phyloP scores from a whole-genome alignment of 495 filamentous ascomycete species.

The Aspergillus sclerotioniger region DNA sequence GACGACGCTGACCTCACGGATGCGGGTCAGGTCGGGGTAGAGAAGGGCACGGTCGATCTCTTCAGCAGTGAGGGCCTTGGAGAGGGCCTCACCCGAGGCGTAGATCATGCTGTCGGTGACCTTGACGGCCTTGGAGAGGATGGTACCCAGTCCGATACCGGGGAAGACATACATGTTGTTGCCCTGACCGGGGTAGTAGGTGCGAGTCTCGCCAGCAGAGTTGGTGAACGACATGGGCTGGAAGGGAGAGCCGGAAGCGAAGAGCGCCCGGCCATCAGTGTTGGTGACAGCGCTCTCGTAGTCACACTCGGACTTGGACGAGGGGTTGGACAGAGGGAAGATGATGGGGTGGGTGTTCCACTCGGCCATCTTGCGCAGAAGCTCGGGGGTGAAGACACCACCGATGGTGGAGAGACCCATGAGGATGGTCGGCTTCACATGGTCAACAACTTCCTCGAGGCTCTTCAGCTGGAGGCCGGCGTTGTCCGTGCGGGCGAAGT shows the following conservation, averaged over 20 bases:
- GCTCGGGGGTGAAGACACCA: conserved; percentile 87
- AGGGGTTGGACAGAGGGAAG: conserved; percentile 93
- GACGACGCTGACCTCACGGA: conserved; percentile 82
- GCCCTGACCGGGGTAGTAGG: conserved; percentile 85
- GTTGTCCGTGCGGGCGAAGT: conserved; percentile 93
- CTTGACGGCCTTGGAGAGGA: conserved; percentile 82
- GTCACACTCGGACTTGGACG: conserved; percentile 94
- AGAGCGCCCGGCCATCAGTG: conserved; percentile 87
- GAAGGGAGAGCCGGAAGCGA: conserved; percentile 95
- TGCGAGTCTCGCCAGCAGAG: conserved; percentile 59
- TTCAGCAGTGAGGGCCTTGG: conserved; percentile 70
- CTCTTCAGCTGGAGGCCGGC: conserved; percentile 83
- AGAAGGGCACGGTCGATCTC: conserved; percentile 81
- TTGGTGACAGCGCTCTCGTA: conserved; percentile 85
- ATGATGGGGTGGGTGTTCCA: conserved; percentile 81
- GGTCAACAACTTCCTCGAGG: conserved; percentile 89
- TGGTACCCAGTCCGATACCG: conserved; percentile 91
- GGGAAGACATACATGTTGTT: conserved; percentile 98
- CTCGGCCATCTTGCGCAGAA: conserved; percentile 80
- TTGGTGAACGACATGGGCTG: conserved; percentile 61
- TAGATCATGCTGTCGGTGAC: conserved; percentile 96
- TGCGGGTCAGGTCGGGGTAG: conserved; percentile 91
- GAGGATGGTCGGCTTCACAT: conserved; percentile 89
- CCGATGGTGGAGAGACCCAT: conserved; percentile 93
- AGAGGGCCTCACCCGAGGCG: conserved; percentile 79